These are phyloP conservation scores for Thamnidium elegans DNA, from an alignment of 192 early-diverging fungal genomes.

Conservation along the genomic window DNA sequence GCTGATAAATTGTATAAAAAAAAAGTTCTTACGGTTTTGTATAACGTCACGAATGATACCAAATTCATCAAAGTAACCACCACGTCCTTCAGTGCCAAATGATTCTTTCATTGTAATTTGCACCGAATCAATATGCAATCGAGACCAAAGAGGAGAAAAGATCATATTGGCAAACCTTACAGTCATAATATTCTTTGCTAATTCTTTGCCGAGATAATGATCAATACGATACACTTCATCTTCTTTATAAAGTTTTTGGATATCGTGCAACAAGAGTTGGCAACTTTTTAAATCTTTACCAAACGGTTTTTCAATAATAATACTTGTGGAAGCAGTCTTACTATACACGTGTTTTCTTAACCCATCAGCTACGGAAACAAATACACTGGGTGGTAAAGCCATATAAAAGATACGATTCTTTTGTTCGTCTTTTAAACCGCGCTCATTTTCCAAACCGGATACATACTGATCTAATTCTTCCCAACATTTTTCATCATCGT, in stretches of 20 bases:
- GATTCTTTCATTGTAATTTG: conserved; percentile 97
- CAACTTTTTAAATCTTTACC: conserved; percentile 83
- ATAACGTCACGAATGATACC: conserved; percentile 97
- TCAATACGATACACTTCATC: conserved; percentile 95
- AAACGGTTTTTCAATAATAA: conserved; percentile 96
- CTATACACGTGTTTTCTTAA: conserved; percentile 70
- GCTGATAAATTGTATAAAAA: too few species aligned
- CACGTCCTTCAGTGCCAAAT: conserved; percentile 94
- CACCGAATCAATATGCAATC: conserved; percentile 79
- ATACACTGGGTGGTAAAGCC: conserved; percentile 87
- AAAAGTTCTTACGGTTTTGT: conserved; percentile 67
- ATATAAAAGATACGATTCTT: conserved; percentile 72
- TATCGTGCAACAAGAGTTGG: conserved; percentile 56
- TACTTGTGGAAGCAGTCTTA: conserved; percentile 63
- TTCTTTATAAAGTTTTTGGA: conserved; percentile 79
- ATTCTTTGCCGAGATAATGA: conserved; percentile 96
- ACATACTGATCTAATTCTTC: conserved; percentile 57
- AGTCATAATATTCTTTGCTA: conserved; percentile 93
- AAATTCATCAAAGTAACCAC: conserved; percentile 98
- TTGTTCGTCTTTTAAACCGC: conserved; percentile 11
- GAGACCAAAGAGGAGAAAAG: conserved; percentile 85
- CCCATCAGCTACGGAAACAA: conserved; percentile 75
- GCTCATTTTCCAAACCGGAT: conserved; percentile 50
- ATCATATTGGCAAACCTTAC: conserved; percentile 88
- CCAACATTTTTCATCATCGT: conserved; percentile 76